phyloP scores from a whole-genome alignment of 495 filamentous ascomycete genomes.

The Penicillium lividum region DNA sequence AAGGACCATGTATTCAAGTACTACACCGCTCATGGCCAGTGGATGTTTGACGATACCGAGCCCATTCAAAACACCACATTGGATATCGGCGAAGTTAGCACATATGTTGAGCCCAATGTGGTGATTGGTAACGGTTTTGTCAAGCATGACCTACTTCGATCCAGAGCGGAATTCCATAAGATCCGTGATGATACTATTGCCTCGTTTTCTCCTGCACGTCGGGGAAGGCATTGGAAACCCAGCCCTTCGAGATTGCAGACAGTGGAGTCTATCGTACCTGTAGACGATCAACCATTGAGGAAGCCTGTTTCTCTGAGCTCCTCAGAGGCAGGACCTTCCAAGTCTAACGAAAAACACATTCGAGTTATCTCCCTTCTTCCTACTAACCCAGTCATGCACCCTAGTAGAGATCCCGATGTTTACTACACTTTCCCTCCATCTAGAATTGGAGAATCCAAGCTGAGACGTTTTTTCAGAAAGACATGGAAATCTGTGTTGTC shows the following conservation, averaged over 20 bases:
- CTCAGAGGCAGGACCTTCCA: too few species aligned
- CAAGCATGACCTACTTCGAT: neutral
- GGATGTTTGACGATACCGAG: conserved; percentile 14
- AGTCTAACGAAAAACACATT: too few species aligned
- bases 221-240: too few species aligned
- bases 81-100: neutral
- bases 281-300: too few species aligned
- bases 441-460: neutral
- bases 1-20: conserved; percentile 24
- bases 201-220: too few species aligned
- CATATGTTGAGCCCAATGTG: neutral
- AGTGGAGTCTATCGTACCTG: too few species aligned
- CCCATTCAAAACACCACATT: neutral
- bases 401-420: neutral
- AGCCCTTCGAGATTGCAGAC: too few species aligned
- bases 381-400: neutral
- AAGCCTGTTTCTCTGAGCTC: too few species aligned
- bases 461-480: neutral
- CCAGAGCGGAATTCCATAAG: neutral
- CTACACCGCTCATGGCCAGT: conserved; percentile 31
- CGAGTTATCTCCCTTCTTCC: too few species aligned
- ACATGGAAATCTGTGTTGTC: neutral
- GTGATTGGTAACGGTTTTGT: neutral
- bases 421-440: neutral
- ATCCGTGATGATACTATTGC: neutral